Evolutionary conservation across 108 stramenopile genomes (phyloP), one percentile per base, ranked within the genome.

Genomic region (Nitzschia sp.): DNA sequence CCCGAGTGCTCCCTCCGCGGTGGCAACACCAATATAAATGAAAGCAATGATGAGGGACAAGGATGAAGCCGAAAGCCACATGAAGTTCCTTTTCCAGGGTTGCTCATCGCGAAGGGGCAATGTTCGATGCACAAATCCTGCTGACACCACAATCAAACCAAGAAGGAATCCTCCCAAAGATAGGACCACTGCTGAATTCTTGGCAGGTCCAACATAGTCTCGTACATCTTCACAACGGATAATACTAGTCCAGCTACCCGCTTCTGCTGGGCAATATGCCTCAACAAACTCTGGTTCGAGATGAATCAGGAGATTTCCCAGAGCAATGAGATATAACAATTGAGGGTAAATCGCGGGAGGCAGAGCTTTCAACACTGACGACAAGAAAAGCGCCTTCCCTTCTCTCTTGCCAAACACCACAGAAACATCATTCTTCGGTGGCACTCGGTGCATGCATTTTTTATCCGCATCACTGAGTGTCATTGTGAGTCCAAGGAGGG

Each of bases 391-490:
- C 20, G 72, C 46, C 41, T 42, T 72, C 37, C 81, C 77, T 72
- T 82, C 88, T 57, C 59, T 83, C 56, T 76, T 72, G 17, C 84
- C 80, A 73, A 90, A 90, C n/a, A 69, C 70, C 8, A 84, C 22
- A 14, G 86, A 77, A 15, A 71, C 34, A 62, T 92, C 93, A 60
- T 92, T 92, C 69, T 95, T 95, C 21, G 83, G 80, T 5, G 93
- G 93, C 0, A 91, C 90, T 26, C 74, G 71, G 25, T 81, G 72
- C 93, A 95, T 95, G 40, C 64, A 83, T 24, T 79, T 57, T n/a
- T 42, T 55, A 10, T 82, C 82, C 15, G 77, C 74, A 42, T 86
- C 81, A 17, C 76, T 78, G 65, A 84, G 68, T 11, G 82, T 75
- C 70, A 91, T 80, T 9, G 90, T 75, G 15, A 92, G 51, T 9